A percentile compares a stretch with the other conserved stretches of the same genome.
Evolutionary conservation across 352 stramenopile species (phyloP).

Genomic region (Albugo candida): DNA sequence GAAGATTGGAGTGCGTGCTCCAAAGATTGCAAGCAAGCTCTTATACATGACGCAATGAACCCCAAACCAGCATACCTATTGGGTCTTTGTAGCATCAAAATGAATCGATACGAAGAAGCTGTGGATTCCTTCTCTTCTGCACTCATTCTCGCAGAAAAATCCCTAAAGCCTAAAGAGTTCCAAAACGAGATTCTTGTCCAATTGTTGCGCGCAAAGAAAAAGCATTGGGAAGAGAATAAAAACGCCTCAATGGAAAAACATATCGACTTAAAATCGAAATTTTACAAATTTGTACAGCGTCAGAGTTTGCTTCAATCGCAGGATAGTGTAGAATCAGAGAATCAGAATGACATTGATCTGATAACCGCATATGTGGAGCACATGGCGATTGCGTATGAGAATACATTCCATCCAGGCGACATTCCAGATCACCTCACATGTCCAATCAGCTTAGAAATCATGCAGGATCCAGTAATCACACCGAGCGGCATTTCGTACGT

Average conservation of each 20-base stretch:
- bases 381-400: constrained; percentile 23
- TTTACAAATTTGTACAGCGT: constrained; percentile 21
- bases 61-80: constrained; percentile 61
- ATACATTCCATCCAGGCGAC: constrained; percentile 23
- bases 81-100: constrained; percentile 31
- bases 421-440: constrained; percentile 66
- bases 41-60: constrained; percentile 37
- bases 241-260: constrained; percentile 19
- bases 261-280: constrained; percentile 13
- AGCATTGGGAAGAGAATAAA: constrained; percentile 33
- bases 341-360: constrained; percentile 15
- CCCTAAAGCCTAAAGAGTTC: constrained; percentile 30
- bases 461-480: constrained; percentile 53
- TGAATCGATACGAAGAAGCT: constrained; percentile 23
- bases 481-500: constrained; percentile 63
- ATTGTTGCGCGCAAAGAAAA: constrained; percentile 37
- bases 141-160: constrained; percentile 28
- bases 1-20: constrained; percentile 35
- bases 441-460: constrained; percentile 71
- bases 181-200: constrained; percentile 35
- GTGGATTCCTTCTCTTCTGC: constrained; percentile 33
- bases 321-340: background rate
- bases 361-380: constrained; percentile 46
- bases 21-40: constrained; percentile 35
- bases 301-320: constrained; percentile 3